phyloP scores from a whole-genome alignment of 2,329 filamentous ascomycete species.

The Fusarium mexicanum region DNA sequence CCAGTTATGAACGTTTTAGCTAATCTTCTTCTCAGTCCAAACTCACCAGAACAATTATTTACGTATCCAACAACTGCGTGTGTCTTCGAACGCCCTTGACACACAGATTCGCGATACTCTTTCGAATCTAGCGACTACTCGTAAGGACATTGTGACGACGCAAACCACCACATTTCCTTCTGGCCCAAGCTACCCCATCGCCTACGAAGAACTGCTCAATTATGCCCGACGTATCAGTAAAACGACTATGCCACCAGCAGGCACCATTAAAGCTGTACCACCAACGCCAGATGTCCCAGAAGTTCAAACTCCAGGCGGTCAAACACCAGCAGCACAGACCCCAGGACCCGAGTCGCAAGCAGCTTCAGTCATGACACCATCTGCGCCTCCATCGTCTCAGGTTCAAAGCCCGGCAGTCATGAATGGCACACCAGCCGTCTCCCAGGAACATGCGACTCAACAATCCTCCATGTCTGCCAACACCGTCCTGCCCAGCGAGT shows the following conservation, averaged over 20 bases:
- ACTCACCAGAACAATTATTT: constrained; percentile 78
- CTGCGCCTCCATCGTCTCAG: constrained; percentile 47
- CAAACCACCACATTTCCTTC: constrained; percentile 66
- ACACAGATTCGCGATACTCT: constrained; percentile 77
- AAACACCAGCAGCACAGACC: constrained; percentile 47
- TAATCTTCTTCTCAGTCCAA: constrained; percentile 62
- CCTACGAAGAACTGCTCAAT: constrained; percentile 77
- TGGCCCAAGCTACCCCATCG: constrained; percentile 64
- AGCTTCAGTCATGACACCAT: constrained; percentile 46
- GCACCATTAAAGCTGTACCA: constrained; percentile 54
- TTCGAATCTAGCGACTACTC: constrained; percentile 73
- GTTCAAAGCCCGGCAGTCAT: constrained; percentile 47
- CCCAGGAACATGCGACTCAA: constrained; percentile 47
- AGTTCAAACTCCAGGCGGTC: constrained; percentile 45
- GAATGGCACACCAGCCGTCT: constrained; percentile 46
- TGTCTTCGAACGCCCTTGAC: constrained; percentile 72
- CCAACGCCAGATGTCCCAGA: constrained; percentile 38
- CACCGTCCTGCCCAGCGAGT: constrained; percentile 59
- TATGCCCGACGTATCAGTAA: constrained; percentile 84
- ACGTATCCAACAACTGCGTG: constrained; percentile 74
- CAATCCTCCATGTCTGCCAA: constrained; percentile 46
- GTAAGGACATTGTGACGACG: constrained; percentile 75
- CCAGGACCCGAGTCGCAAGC: constrained; percentile 46
- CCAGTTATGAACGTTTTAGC: background rate
- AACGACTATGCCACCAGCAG: constrained; percentile 77